Evolutionary conservation across 345 rosid genomes (phyloP), one percentile per base, ranked within the genome.

Genomic region (Camelina sativa): DNA sequence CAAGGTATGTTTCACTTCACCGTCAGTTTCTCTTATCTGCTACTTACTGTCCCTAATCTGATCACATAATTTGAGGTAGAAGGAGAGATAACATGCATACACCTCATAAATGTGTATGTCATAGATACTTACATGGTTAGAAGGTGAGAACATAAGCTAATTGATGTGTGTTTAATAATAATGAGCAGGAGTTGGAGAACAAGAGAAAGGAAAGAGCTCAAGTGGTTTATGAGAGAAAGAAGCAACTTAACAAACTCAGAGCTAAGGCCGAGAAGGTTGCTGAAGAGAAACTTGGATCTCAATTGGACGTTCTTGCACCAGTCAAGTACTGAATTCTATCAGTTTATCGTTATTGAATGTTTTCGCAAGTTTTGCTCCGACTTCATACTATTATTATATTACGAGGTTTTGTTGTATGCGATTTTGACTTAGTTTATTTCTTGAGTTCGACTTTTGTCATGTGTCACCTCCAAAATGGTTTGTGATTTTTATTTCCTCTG

Each of bases 141-240:
- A 43, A 10, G 20, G 19, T 3, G 17, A 51, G 19, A 23, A 61
- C 2, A 8, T 52, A 30, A 12, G 58, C 10, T 46, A 56, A 65
- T 65, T 48, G 35, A 44, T 65, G 40, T 65, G 10, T 73, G 28
- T 46, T 67, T 67, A 47, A 32, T 65, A 3, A n/a, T 12, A 2
- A 67, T 67, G 38, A 20, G 25, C 80, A 87, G 97, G 97, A 92
- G 65, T 81, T 90, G 4, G 97, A 92, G 86, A 82, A 79, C 57
- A 90, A 86, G 94, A 90, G 96, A 72, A 90, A 92, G 85, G 96
- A 90, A 59, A 90, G 81, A 76, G 58, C 92, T 58, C 86, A 85
- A 78, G 73, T 84, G 23, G 72, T 58, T 2, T 92, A 89, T 32
- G 92, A 92, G 81, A 83, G 89, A 79, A 92, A 84, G 86, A 92